Conservation (phyloP, 805 yeast species). For the Metschnikowia baotianmanensis region DNA sequence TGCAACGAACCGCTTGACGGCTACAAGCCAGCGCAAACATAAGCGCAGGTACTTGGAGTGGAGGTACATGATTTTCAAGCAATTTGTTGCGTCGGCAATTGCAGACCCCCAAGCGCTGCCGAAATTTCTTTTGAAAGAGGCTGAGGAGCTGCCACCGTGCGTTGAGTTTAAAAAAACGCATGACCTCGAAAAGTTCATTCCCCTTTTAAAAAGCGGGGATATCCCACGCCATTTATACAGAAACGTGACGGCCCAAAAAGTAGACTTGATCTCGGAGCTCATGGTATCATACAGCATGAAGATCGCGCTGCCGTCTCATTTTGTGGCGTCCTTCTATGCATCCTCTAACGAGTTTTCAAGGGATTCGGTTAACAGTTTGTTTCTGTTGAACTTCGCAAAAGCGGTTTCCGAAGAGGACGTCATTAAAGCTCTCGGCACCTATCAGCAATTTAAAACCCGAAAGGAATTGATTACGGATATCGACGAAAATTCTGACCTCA, state of each 20-base stretch:
- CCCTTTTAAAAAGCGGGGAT: slow-evolving; percentile 1
- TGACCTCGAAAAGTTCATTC: slow-evolving; percentile 4
- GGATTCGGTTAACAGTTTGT: neutral
- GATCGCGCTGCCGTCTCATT: slow-evolving; percentile 4
- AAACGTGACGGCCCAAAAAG: neutral
- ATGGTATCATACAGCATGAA: slow-evolving; percentile 2
- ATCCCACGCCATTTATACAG: neutral
- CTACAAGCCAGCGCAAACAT: slow-evolving; percentile 2
- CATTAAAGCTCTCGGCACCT: neutral
- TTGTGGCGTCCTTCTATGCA: slow-evolving; percentile 8
- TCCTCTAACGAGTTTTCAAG: neutral
- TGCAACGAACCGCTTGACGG: neutral
- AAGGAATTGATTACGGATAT: no score
- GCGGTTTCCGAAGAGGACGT: neutral
- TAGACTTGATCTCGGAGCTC: slow-evolving; percentile 5
- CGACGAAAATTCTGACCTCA: slow-evolving; percentile 2
- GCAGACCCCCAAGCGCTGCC: slow-evolving; percentile 4
- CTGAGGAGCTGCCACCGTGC: slow-evolving; percentile 8
- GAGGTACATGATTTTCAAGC: slow-evolving; percentile 13
- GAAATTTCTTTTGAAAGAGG: slow-evolving; percentile 6
- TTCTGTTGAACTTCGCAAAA: neutral
- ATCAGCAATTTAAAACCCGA: no score
- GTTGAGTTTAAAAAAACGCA: slow-evolving; percentile 4
- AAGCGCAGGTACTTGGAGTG: slow-evolving; percentile 14
- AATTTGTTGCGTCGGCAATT: slow-evolving; percentile 6